Percentiles rank a stretch among this genome's conserved stretches.
phyloP scores from a whole-genome alignment of 2,329 filamentous ascomycete species.

The Ustilaginoidea virens region DNA sequence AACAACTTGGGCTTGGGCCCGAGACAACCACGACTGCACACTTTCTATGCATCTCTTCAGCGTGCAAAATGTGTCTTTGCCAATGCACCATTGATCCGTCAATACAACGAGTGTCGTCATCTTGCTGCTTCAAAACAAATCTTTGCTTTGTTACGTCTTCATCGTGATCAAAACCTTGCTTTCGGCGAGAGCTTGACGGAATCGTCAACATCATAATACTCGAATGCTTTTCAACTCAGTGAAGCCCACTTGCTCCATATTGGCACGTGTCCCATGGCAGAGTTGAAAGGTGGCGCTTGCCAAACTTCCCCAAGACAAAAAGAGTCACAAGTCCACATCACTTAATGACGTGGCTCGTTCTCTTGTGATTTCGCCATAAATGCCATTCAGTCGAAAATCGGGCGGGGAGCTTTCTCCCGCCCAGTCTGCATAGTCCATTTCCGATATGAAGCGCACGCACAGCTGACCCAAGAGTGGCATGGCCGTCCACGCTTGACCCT shows the following conservation, averaged over 20 bases:
- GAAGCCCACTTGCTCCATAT: slow-evolving; percentile 2
- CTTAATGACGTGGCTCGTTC: slow-evolving; percentile 3
- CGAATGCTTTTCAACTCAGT: slow-evolving; percentile 14
- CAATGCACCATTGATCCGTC: too few relatives aligned
- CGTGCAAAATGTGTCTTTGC: not conserved
- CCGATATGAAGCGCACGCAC: slow-evolving; percentile 4
- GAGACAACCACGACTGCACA: slow-evolving; percentile 3
- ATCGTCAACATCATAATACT: slow-evolving; percentile 14
- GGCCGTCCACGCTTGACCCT: slow-evolving; percentile 8
- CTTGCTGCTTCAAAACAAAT: too few relatives aligned
- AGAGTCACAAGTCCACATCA: slow-evolving; percentile 1
- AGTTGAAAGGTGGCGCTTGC: slow-evolving; percentile 7
- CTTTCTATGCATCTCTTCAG: not conserved
- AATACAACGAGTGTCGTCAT: too few relatives aligned
- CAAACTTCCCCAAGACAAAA: slow-evolving; percentile 1
- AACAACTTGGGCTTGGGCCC: too few relatives aligned
- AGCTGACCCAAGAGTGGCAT: slow-evolving; percentile 4
- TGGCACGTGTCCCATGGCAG: slow-evolving; percentile 1
- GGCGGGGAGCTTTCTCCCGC: slow-evolving; percentile 4
- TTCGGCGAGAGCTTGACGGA: slow-evolving; percentile 11
- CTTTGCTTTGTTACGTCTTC: too few relatives aligned
- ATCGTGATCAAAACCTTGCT: slow-evolving; percentile 8
- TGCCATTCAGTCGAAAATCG: not conserved
- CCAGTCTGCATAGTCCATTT: slow-evolving; percentile 3
- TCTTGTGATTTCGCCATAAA: not conserved